Evolutionary conservation across 768 basidiomycete species (phyloP), one percentile per base, ranked within the genome.

Genomic region (Tephrocybe sp.): DNA sequence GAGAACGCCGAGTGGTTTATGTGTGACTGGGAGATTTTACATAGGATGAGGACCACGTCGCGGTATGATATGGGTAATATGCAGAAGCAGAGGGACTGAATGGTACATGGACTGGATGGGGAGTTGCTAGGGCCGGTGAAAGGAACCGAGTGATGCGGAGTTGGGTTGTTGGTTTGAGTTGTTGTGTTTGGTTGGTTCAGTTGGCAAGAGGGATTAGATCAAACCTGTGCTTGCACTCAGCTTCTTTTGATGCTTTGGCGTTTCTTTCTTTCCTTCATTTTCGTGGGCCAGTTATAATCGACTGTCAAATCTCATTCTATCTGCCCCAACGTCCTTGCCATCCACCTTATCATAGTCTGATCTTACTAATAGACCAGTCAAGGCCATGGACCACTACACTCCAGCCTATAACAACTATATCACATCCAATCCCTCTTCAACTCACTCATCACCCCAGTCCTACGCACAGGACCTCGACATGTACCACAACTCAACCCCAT

Each of bases 391-490:
- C 49, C 39, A 53, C 39, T 55, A 54, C n/a, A 50, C 49, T 8
- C 54, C 45, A 43, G 31, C 63, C 39, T 69, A 60, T 45, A 48
- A 57, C 22, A 56, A 57, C 53, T 70, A 65, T 40, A 55, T 64
- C 50, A 55, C 55, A 48, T 68, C 69, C 7, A 67, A 65, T 47
- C 69, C 67, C 3, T 68, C 70, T 17, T 73, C 71, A 1, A 68
- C 69, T 2, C 60, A 61, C 23, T 61, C 60, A 5, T 61, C 62
- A 5, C 60, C 60, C 8, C 50, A 46, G n/a, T 59, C 62, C 0
- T 61, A 58, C 38, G 16, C 54, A 8, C 52, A 55, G 7, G 62
- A 63, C 7, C 52, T 60, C 20, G 60, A 63, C 45, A 39, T 55
- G 12, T 60, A 57, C 32, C 42, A 54, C 16, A 58, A 48, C 33